A percentile compares a stretch with the other conserved stretches of the same genome.
Conservation (phyloP, 768 basidiomycete species). For the Tricholoma saponaceum region DNA sequence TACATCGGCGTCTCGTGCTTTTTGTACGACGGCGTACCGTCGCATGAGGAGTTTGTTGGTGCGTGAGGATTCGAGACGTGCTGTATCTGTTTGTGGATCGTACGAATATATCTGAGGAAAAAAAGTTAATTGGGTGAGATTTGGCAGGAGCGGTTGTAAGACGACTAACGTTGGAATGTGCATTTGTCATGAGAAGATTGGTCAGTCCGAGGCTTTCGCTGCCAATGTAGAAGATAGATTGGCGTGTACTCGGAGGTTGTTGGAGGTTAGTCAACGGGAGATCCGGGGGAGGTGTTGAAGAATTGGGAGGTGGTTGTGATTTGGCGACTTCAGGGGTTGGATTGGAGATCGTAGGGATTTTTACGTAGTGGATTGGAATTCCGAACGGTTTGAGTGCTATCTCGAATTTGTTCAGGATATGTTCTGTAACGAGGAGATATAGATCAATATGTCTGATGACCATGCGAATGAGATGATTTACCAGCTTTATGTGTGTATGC, state of each 20-base stretch:
- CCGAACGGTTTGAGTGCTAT: conserved; percentile 19
- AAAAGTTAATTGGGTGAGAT: background rate
- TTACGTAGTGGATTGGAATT: conserved; percentile 32
- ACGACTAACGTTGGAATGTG: conserved; percentile 50
- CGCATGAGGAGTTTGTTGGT: conserved; percentile 88
- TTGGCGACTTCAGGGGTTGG: conserved; percentile 3
- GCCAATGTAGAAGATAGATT: conserved; percentile 57
- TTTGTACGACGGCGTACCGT: conserved; percentile 82
- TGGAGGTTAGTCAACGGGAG: conserved; percentile 7
- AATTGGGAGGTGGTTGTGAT: background rate
- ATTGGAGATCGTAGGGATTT: conserved; percentile 22
- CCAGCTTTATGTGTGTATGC: conserved; percentile 68
- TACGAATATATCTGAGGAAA: conserved; percentile 67
- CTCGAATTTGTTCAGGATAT: conserved; percentile 25
- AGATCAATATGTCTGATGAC: conserved; percentile 3
- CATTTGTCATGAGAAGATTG: conserved; percentile 84
- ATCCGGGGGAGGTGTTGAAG: background rate
- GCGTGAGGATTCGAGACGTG: conserved; percentile 55
- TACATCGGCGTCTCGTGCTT: conserved; percentile 87
- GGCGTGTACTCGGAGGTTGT: conserved; percentile 12
- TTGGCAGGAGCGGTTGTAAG: background rate
- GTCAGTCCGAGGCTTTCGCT: conserved; percentile 75
- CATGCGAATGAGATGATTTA: conserved; percentile 19
- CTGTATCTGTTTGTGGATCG: conserved; percentile 48
- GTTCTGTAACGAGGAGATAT: conserved; percentile 23